Evolutionary conservation across 2,329 filamentous ascomycete species (phyloP), one percentile per base, ranked within the genome.

Genomic region (Paracamarosporium sp.): DNA sequence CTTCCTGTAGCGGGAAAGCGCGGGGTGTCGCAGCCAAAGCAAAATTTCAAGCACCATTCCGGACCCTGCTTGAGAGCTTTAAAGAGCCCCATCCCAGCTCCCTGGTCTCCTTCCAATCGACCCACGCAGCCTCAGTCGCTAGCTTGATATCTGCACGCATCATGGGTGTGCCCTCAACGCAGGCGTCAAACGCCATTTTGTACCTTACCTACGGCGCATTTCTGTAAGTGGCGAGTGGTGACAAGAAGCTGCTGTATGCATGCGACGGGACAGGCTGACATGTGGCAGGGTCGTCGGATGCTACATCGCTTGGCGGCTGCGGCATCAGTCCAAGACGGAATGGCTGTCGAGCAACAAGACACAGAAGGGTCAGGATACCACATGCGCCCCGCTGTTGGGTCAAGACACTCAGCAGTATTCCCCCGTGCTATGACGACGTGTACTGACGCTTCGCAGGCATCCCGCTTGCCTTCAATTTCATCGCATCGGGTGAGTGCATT

Each of bases 381-480:
- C 55, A 40, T 53, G 54, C 55, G 48, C 52, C 55, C 24, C 48
- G 20, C 22, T 36, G n/a, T n/a, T n/a, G n/a, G n/a, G n/a, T n/a
- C n/a, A n/a, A n/a, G n/a, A n/a, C n/a, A n/a, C n/a, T n/a, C n/a
- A n/a, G n/a, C n/a, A n/a, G 25, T 30, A 43, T 41, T 3, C 5
- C 47, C 25, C 17, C 47, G 53, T 62, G 55, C 40, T 41, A 55
- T 45, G 17, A 33, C 7, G 51, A 28, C 17, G 48, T 31, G 48
- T 38, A 40, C 61, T 66, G 59, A 79, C 70, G 43, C 22, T 53
- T 30, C 58, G 22, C 70, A 95, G 91, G 90, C 65, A 80, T 92
- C 64, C 91, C 91, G 68, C 81, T 95, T 78, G 90, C 91, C 77
- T 83, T 95, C 74, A 95, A 95, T 81, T 95, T 95, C 82, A 91